Evolutionary conservation across 257 asterid genomes (phyloP), one percentile per base, ranked within the genome.

Genomic region (Nicotiana otophora): DNA sequence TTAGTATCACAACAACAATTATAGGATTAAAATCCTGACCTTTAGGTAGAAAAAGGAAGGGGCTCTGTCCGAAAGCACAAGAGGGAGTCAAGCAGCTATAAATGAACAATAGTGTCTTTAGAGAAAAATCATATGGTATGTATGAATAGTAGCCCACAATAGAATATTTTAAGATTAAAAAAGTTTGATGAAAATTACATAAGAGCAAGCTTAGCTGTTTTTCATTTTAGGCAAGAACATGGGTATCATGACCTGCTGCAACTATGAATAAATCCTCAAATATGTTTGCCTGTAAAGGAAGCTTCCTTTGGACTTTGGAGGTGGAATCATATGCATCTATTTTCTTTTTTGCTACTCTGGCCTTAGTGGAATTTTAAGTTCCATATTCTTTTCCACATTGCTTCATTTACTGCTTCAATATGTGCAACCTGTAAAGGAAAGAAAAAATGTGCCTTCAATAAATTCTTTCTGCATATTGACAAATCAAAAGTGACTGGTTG

Each of bases 361-460:
- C 62, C 26, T 0, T 39, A 36, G 39, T 61, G 55, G 75, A 60
- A 60, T 42, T 42, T 42, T 8, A 79, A 39, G 34, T 61, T 36
- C 4, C 33, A 15, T 34, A n/a, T 23, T 39, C 39, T 39, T 60
- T 14, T n/a, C 34, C 39, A 58, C 36, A 33, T 39, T 39, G 20
- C 16, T 36, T 60, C 70, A 39, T 79, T 66, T 61, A 61, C 60
- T 79, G 16, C 15, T 79, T 36, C 17, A 60, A 28, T 61, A 61
- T n/a, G 30, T 7, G 23, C 19, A 39, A 46, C 64, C 80, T 51
- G 80, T 75, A 75, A 75, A 51, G 51, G 61, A 39, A 79, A n/a
- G 82, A 31, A 78, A 78, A 60, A 42, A 42, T 80, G 62, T 80
- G 82, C 82, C 60, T 62, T 80, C 82, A 80, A 36, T 80, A 39